Evolutionary conservation across 2,329 filamentous ascomycete species (phyloP).

Genomic region (Fusarium beomiforme): DNA sequence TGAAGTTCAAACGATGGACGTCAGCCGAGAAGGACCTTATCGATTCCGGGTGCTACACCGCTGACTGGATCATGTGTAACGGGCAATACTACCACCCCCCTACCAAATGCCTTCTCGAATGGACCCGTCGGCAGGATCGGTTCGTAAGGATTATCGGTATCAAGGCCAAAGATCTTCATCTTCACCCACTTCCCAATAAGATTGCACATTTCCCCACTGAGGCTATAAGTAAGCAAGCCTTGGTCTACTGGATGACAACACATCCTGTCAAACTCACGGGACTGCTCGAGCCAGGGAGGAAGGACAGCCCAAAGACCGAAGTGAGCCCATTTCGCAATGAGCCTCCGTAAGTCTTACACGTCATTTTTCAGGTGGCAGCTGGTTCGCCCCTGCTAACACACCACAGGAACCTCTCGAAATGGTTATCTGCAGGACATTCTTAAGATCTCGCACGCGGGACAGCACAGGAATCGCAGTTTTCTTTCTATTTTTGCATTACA

Average conservation of each 20-base stretch:
- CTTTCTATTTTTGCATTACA: constrained; percentile 33
- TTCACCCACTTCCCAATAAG: constrained; percentile 11
- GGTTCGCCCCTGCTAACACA: constrained; percentile 37
- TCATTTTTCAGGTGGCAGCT: constrained; percentile 17
- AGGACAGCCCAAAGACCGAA: constrained; percentile 38
- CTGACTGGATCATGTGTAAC: constrained; percentile 50
- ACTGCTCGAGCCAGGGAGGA: constrained; percentile 37
- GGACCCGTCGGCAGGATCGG: constrained; percentile 34
- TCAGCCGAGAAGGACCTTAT: constrained; percentile 70
- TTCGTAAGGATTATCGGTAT: constrained; percentile 35
- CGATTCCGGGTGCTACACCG: constrained; percentile 75
- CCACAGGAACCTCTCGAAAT: constrained; percentile 37
- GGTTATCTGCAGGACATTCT: constrained; percentile 22
- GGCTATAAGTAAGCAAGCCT: constrained; percentile 19
- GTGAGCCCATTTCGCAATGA: constrained; percentile 40
- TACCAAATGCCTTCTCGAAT: constrained; percentile 50
- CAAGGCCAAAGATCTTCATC: constrained; percentile 28
- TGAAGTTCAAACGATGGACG: constrained; percentile 77
- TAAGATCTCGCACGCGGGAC: constrained; percentile 16
- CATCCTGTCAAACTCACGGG: constrained; percentile 34
- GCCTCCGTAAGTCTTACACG: constrained; percentile 41
- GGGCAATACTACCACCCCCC: constrained; percentile 49
- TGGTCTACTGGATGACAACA: constrained; percentile 33
- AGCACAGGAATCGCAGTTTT: constrained; percentile 11
- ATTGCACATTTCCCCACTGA: constrained; percentile 22